A percentile compares a stretch with the other conserved stretches of the same genome.
Evolutionary conservation across 129 eudicot genomes (phyloP).

Genomic region (Lonicera japonica): DNA sequence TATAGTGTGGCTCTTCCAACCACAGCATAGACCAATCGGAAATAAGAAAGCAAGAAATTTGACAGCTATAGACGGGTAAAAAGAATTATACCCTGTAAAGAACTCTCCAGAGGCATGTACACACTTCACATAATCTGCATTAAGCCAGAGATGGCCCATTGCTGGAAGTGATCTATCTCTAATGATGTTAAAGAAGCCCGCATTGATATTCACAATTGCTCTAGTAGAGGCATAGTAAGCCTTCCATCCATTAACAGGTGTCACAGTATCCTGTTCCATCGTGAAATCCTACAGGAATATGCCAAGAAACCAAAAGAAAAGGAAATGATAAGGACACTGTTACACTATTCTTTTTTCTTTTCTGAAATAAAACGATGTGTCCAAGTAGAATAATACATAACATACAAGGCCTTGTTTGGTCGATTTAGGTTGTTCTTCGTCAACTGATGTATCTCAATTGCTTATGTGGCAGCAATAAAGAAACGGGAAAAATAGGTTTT

Average conservation of each 20-base stretch:
- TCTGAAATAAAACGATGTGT: too few species aligned
- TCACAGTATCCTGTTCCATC: slow-evolving; percentile 59
- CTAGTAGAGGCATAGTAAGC: slow-evolving; percentile 96
- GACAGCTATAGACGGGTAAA: neutral
- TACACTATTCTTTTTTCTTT: neutral
- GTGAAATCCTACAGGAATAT: slow-evolving; percentile 71
- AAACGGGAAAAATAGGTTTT: too few species aligned
- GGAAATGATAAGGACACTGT: neutral
- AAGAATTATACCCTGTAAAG: slow-evolving; percentile 57
- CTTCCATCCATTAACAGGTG: slow-evolving; percentile 91
- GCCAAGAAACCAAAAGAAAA: neutral
- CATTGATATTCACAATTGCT: slow-evolving; percentile 69
- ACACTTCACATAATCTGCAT: slow-evolving; percentile 94
- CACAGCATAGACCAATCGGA: neutral
- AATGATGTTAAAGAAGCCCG: slow-evolving; percentile 66
- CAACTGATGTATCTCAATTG: too few species aligned
- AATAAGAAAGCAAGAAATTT: too few species aligned
- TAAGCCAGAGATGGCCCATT: slow-evolving; percentile 94
- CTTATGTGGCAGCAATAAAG: too few species aligned
- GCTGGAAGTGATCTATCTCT: slow-evolving; percentile 71
- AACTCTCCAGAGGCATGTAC: slow-evolving; percentile 75
- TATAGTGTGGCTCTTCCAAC: neutral
- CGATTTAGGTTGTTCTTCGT: too few species aligned
- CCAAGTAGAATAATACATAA: too few species aligned
- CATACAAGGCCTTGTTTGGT: too few species aligned